Evolutionary conservation across 1,139 yeast genomes (phyloP).

Genomic region (Sugiyamaella japonica): DNA sequence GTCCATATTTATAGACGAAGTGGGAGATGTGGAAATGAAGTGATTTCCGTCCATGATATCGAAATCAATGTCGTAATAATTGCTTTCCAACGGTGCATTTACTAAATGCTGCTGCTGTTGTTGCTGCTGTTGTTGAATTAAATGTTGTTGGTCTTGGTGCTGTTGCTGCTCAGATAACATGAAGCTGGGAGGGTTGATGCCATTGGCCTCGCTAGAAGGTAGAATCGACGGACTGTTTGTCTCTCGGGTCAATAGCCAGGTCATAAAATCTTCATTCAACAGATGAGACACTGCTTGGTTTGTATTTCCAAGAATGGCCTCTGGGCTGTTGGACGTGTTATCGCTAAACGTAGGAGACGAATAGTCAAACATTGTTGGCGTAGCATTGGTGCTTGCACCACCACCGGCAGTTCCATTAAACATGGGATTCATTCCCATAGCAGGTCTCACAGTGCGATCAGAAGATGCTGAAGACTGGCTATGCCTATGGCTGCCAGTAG

Average conservation of each 20-base stretch:
- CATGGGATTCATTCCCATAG: background rate
- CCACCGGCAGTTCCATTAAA: constrained; percentile 3
- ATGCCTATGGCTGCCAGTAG: constrained; percentile 9
- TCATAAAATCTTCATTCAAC: constrained; percentile 32
- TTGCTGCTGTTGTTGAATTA: background rate
- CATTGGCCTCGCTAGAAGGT: background rate
- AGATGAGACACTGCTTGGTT: constrained; percentile 31
- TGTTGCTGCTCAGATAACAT: background rate
- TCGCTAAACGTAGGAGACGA: constrained; percentile 25
- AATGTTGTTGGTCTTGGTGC: background rate
- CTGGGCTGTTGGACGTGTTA: constrained; percentile 25
- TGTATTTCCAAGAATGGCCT: constrained; percentile 32
- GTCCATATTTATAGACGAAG: background rate
- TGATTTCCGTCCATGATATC: constrained; percentile 4
- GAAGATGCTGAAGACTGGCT: constrained; percentile 14
- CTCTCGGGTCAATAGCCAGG: constrained; percentile 28
- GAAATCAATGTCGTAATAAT: constrained; percentile 4
- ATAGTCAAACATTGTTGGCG: constrained; percentile 16
- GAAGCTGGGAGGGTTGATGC: background rate
- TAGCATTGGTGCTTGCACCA: background rate
- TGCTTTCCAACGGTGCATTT: constrained; percentile 1
- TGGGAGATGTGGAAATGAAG: background rate
- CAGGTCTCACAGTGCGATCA: background rate
- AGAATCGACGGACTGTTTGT: constrained; percentile 3
- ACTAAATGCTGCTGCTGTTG: background rate